Evolutionary conservation across 2,329 filamentous ascomycete species (phyloP).

Genomic region (Ceratocystis ficicola): DNA sequence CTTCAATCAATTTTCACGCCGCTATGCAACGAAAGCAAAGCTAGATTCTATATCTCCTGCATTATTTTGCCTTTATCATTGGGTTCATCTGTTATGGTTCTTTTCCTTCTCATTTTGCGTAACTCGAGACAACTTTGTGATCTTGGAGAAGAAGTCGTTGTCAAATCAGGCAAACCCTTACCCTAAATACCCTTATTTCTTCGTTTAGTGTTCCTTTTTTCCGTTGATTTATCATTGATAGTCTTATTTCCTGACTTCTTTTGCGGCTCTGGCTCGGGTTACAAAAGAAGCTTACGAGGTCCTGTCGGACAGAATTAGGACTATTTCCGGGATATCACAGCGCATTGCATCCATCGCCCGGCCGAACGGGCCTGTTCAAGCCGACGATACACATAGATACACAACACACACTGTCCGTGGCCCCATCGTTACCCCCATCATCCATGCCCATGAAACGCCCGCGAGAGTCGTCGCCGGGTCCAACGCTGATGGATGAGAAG

Average conservation of each 20-base stretch:
- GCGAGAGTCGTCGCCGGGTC: constrained; percentile 41
- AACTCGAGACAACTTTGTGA: not conserved
- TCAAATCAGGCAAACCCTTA: too few relatives aligned
- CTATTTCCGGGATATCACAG: too few relatives aligned
- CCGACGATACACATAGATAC: constrained; percentile 27
- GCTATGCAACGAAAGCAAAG: not conserved
- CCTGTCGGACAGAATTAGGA: too few relatives aligned
- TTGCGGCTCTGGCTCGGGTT: not conserved
- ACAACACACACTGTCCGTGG: not conserved
- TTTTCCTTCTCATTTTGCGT: not conserved
- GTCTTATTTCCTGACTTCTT: not conserved
- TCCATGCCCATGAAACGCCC: constrained; percentile 44
- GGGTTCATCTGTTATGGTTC: not conserved
- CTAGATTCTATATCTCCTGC: too few relatives aligned
- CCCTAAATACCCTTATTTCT: too few relatives aligned
- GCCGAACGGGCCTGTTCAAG: not conserved
- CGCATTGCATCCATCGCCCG: not conserved
- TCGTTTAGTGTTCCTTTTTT: too few relatives aligned
- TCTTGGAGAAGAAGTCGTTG: too few relatives aligned
- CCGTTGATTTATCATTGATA: not conserved
- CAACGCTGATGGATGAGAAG: not conserved
- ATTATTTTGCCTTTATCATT: constrained; percentile 1
- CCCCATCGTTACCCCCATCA: not conserved
- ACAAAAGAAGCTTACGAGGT: too few relatives aligned
- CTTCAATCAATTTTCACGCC: not conserved